Base-by-base conservation (phyloP, 441 rosid species). In the Gossypium gossypioides region DNA sequence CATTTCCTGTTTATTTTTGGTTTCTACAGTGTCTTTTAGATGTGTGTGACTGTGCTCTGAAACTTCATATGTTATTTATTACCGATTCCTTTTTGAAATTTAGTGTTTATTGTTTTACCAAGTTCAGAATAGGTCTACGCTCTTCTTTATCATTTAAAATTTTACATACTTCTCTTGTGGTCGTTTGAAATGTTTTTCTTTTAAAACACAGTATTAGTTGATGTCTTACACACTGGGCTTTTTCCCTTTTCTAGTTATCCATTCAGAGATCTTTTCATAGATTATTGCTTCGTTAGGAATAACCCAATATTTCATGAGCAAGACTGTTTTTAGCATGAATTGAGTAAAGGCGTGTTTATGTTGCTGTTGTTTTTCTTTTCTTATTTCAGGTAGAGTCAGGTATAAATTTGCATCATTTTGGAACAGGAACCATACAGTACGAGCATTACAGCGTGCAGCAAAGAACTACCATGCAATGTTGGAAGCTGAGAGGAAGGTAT, bases 341-440 rank as follows among this genome's bases (percentile, higher is more conserved):
- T 56, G 22, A 55, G 34, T 60, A 50, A 40, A 67, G 65, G 63
- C 74, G 63, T 73, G 44, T 75, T 72, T 73, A 77, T 76, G 76
- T 72, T 69, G 71, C 68, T 72, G 68, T 71, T 66, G 42, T 80
- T 59, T 75, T 78, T 76, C 71, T 66, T 25, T 72, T 50, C 52
- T 56, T 24, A 75, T 81, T 84, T 64, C 99, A 95, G 99, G 98
- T 84, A 86, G 99, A 86, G 98, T 92, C 87, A 88, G 99, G 84
- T 95, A 95, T 86, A 95, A 92, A 82, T 95, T 95, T 86, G 99
- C 98, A 61, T 95, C 99, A 44, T 95, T 95, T 85, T 92, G 99
- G 99, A 95, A 95, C 86, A 89, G 98, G 88, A 92, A 95, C 84
- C 96, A 92, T 82, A 84, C 97, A 18, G 70, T 88, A 63, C 86